Conservation (phyloP, 345 rosid species). For the Ailanthus altissimus region DNA sequence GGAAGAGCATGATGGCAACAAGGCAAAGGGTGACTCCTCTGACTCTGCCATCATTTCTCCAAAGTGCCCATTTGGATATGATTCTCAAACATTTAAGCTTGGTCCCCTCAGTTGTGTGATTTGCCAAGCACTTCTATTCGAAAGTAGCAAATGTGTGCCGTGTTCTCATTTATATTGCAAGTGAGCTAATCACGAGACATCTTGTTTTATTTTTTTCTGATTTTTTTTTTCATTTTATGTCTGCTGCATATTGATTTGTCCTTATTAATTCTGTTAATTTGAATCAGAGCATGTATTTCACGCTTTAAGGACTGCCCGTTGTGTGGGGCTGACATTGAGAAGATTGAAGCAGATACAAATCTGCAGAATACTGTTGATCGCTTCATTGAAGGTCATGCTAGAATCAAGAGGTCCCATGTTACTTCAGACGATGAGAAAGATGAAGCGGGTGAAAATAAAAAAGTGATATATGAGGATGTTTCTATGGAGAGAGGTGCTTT, state of each 20-base stretch:
- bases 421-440: constrained; percentile 50
- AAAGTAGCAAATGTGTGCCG: constrained; percentile 78
- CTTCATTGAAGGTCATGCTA: constrained; percentile 93
- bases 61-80: constrained; percentile 93
- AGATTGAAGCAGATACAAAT: constrained; percentile 63
- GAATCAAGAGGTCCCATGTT: constrained; percentile 77
- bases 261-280: constrained; percentile 10
- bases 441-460: constrained; percentile 44
- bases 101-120: constrained; percentile 96
- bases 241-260: background rate
- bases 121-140: constrained; percentile 86
- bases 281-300: constrained; percentile 59
- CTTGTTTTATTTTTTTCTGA: background rate
- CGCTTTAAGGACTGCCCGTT: constrained; percentile 92
- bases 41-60: constrained; percentile 53
- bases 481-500: constrained; percentile 96
- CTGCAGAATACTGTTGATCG: constrained; percentile 84
- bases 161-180: constrained; percentile 89
- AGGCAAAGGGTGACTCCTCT: constrained; percentile 37
- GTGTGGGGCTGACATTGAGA: constrained; percentile 94
- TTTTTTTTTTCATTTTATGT: constrained; percentile 1
- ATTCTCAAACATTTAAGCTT: constrained; percentile 83
- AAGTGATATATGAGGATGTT: constrained; percentile 84
- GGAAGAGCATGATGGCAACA: constrained; percentile 31
- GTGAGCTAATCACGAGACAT: constrained; percentile 39